Evolutionary conservation across 768 basidiomycete species (phyloP).

Genomic region (Cytidiella melzeri): DNA sequence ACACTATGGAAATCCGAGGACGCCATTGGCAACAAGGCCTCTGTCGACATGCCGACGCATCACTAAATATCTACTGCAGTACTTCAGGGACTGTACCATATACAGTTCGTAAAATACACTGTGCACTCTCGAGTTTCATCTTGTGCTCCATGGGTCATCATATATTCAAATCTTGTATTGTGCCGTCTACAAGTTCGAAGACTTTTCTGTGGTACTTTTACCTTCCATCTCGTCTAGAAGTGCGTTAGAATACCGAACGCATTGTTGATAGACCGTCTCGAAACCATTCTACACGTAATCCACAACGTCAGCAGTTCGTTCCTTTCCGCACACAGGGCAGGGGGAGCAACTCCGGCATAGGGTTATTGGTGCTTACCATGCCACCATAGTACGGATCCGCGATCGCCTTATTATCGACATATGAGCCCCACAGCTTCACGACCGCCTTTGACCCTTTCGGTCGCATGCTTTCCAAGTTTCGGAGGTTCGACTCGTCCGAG

Average conservation of each 20-base stretch:
- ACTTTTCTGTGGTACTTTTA: constrained; percentile 20
- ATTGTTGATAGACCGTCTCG: constrained; percentile 74
- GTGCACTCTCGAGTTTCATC: not conserved
- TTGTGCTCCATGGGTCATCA: too few species aligned
- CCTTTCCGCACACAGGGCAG: not conserved
- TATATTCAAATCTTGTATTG: too few species aligned
- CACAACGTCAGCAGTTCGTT: not conserved
- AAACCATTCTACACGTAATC: constrained; percentile 55
- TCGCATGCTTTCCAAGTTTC: constrained; percentile 47
- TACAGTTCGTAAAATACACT: not conserved
- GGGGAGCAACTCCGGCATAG: too few species aligned
- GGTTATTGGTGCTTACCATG: too few species aligned
- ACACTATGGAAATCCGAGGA: constrained; percentile 90
- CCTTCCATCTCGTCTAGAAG: constrained; percentile 64
- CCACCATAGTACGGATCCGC: constrained; percentile 84
- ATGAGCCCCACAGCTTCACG: constrained; percentile 77
- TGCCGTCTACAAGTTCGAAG: too few species aligned
- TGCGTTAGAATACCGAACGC: constrained; percentile 65
- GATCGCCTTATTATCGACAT: constrained; percentile 63
- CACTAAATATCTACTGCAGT: constrained; percentile 40
- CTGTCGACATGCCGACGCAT: constrained; percentile 83
- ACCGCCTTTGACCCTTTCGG: constrained; percentile 49
- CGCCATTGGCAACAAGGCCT: constrained; percentile 70
- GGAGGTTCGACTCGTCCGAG: constrained; percentile 73
- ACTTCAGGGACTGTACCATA: not conserved